These are phyloP conservation scores for Warburgia ugandensis DNA, from an alignment of 164 flowering plant genomes.

Conservation along the genomic window DNA sequence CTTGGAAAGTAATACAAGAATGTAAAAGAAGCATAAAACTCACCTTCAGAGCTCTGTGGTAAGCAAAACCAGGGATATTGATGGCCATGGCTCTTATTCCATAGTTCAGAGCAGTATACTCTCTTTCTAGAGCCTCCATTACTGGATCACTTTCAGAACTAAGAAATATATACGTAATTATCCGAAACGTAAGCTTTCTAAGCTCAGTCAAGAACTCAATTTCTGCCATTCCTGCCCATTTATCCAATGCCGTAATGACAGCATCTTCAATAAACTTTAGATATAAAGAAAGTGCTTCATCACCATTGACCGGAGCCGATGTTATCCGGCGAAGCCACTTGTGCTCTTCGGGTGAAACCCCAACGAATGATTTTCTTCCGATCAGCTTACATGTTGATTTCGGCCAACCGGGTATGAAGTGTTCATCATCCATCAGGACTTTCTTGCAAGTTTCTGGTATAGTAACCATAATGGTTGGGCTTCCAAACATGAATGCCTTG, in stretches of 20 bases:
- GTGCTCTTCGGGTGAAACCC: conserved; percentile 66
- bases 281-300: conserved; percentile 60
- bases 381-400: conserved; percentile 53
- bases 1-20: background rate
- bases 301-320: conserved; percentile 79
- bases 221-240: conserved; percentile 59
- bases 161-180: conserved; percentile 74
- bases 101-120: conserved; percentile 57
- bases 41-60: conserved; percentile 80
- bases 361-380: conserved; percentile 68
- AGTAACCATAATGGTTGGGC: conserved; percentile 64
- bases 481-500: conserved; percentile 83
- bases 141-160: conserved; percentile 54
- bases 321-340: conserved; percentile 66
- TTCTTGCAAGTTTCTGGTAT: conserved; percentile 49
- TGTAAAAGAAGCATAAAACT: background rate
- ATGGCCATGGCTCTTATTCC: conserved; percentile 93
- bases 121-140: conserved; percentile 63
- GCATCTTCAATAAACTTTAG: conserved; percentile 45
- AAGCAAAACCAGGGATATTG: conserved; percentile 87
- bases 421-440: conserved; percentile 66
- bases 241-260: conserved; percentile 41
- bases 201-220: conserved; percentile 78
- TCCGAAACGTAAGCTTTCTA: conserved; percentile 72
- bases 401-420: conserved; percentile 87